Base-by-base conservation (phyloP, 2,329 filamentous ascomycete species). In the Byssothecium circinans region DNA sequence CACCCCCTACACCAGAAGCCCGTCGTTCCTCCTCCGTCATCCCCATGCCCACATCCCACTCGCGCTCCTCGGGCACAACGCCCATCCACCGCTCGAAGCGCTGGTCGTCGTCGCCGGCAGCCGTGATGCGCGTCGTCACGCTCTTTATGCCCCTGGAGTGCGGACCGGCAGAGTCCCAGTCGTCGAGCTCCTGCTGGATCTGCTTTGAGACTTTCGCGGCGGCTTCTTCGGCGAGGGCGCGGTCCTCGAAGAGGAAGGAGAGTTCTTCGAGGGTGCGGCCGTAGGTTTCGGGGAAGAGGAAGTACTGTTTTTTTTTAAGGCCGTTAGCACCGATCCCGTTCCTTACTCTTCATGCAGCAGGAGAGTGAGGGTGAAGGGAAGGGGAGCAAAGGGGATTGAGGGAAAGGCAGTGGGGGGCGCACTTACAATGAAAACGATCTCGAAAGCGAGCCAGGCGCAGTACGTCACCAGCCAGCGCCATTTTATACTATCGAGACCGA, bases 231-330 rank as follows among this genome's bases (percentile, higher is more conserved):
- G 65, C 65, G 11, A 58, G 55, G 1, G 56, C 43, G 15, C 56
- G 47, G 46, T 64, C 61, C 53, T 68, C 65, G 49, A 67, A 68
- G 12, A 68, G 50, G 53, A 66, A 66, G 27, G 84, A 81, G 54
- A 87, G 79, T 65, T 87, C 83, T 65, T 88, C 85, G 0, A 88
- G 79, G 0, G 84, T 87, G 1, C 83, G 82, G 1, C 84, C 84
- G 61, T 83, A 84, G 10, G 85, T 88, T 73, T 89, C 85, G 37
- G 85, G 79, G 62, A 84, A 85, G 70, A 85, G 80, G 73, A 84
- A 83, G 69, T 81, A 86, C 59, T 61, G n/a, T n/a, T n/a, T n/a
- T n/a, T n/a, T n/a, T n/a, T n/a, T n/a, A 2, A 11, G 6, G 3
- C 2, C 15, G 27, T 27, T 41, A 37, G 5, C n/a, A 20, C 32